These are phyloP conservation scores for Eimeria tenella DNA, from an alignment of 169 alveolate genomes.

Conservation along the genomic window DNA sequence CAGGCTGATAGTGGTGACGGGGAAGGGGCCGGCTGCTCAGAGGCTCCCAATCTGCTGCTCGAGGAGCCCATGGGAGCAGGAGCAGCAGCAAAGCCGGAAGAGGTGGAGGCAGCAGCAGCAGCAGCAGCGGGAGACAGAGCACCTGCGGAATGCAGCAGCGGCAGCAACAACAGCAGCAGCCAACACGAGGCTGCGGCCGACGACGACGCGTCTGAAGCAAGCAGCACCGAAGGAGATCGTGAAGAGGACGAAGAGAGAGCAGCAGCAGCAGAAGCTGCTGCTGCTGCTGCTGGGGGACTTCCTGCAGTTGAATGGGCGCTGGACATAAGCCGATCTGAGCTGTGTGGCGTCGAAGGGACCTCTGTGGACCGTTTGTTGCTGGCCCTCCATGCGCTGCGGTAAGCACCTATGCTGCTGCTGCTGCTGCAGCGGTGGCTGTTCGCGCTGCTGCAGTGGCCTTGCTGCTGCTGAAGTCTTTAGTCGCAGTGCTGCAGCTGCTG, in stretches of 20 bases:
- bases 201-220: not conserved
- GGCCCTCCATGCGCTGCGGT: slow-evolving; percentile 25
- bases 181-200: not conserved
- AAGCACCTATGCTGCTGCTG: not conserved
- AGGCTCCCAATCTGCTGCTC: not conserved
- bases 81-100: not conserved
- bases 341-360: slow-evolving; percentile 15
- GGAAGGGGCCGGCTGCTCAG: not conserved
- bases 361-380: not conserved
- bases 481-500: not conserved
- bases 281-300: slow-evolving; percentile 45
- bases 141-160: not conserved
- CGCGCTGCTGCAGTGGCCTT: not conserved
- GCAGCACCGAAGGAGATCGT: not conserved
- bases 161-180: slow-evolving; percentile 21
- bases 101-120: slow-evolving; percentile 6
- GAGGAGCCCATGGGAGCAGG: not conserved
- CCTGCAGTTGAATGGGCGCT: slow-evolving; percentile 45
- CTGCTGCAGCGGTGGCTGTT: not conserved
- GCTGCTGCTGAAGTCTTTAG: not conserved
- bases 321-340: not conserved
- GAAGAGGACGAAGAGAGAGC: slow-evolving; percentile 31
- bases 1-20: not conserved
- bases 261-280: slow-evolving; percentile 40
- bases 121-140: not conserved